phyloP scores from a whole-genome alignment of 352 stramenopile species.

The Saprolegnia diclina region DNA sequence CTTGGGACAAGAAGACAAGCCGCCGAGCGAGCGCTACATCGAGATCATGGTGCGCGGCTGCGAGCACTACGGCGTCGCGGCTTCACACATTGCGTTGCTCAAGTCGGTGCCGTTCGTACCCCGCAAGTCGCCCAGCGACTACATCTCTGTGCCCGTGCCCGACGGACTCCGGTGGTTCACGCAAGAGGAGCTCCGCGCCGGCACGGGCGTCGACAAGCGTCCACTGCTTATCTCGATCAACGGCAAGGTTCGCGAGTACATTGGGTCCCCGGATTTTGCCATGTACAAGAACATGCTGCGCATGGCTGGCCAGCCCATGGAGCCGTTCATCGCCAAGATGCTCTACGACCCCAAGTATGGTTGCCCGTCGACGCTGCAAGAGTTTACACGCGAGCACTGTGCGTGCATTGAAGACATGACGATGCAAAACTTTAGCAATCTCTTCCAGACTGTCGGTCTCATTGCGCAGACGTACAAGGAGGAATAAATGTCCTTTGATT shows the following conservation, averaged over 20 bases:
- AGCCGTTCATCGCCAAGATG: conserved; percentile 27
- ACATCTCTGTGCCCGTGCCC: conserved; percentile 16
- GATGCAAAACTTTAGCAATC: neutral
- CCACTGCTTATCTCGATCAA: conserved; percentile 25
- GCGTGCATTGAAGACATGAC: conserved; percentile 28
- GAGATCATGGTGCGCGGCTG: conserved; percentile 29
- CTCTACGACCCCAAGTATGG: conserved; percentile 32
- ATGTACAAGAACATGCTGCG: conserved; percentile 28
- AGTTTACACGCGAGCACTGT: conserved; percentile 28
- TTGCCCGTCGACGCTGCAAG: conserved; percentile 26
- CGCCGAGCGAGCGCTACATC: conserved; percentile 28
- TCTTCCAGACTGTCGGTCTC: neutral
- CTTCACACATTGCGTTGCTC: conserved; percentile 28
- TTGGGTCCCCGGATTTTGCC: neutral
- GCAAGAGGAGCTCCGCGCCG: conserved; percentile 20
- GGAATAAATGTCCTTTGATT: no score
- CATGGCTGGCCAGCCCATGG: conserved; percentile 23
- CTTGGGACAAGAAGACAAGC: conserved; percentile 12
- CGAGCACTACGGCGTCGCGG: conserved; percentile 23
- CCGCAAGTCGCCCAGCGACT: conserved; percentile 8
- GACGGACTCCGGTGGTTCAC: neutral
- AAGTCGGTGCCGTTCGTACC: conserved; percentile 25
- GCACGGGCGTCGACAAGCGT: conserved; percentile 17
- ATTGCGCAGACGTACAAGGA: neutral
- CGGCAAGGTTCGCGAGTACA: conserved; percentile 29